A percentile compares a stretch with the other conserved stretches of the same genome.
These are phyloP conservation scores for Bryum argenteum DNA, from an alignment of 225 moss, liverwort and hornwort species.

Conservation along the genomic window DNA sequence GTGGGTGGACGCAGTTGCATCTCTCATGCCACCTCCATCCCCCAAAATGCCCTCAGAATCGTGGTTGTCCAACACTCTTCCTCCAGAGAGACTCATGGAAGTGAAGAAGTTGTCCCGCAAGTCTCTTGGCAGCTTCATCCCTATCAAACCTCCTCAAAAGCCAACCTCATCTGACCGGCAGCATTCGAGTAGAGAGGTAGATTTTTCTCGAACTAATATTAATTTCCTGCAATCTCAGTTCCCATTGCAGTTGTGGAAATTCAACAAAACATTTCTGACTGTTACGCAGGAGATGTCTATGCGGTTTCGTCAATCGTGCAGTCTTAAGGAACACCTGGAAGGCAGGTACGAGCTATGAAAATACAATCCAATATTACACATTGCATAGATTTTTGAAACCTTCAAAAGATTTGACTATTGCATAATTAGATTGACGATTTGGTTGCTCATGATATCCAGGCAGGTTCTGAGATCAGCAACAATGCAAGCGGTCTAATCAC, in stretches of 20 bases:
- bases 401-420: background rate
- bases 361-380: background rate
- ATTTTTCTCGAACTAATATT: background rate
- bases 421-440: conserved; percentile 15
- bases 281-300: conserved; percentile 40
- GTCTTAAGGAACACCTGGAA: conserved; percentile 53
- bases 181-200: conserved; percentile 34
- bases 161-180: conserved; percentile 7
- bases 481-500: conserved; percentile 31
- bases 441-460: conserved; percentile 29
- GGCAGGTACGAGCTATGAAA: conserved; percentile 35
- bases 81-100: conserved; percentile 45
- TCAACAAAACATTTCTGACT: conserved; percentile 4
- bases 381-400: conserved; percentile 7
- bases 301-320: conserved; percentile 47
- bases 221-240: background rate
- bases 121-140: conserved; percentile 59
- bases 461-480: conserved; percentile 33
- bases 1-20: conserved; percentile 44
- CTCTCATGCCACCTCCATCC: conserved; percentile 50
- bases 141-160: conserved; percentile 45
- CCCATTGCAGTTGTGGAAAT: background rate
- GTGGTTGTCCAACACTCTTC: conserved; percentile 56
- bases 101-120: conserved; percentile 49
- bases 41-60: conserved; percentile 59